Conservation (phyloP, 2,329 filamentous ascomycete species). For the Dactylellina drechsleri region DNA sequence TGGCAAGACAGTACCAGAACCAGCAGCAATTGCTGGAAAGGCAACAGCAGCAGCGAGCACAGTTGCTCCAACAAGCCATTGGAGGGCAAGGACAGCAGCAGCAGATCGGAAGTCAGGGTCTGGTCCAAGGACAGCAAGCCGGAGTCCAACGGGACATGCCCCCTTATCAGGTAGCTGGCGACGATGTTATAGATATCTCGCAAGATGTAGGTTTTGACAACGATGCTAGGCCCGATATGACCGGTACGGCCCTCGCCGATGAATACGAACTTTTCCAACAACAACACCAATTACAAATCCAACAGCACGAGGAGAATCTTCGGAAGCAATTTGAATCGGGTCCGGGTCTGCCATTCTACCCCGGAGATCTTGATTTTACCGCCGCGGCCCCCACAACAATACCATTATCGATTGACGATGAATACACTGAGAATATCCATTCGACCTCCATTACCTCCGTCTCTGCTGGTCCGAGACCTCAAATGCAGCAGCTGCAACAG, state of each 20-base stretch:
- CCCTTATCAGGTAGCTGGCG: constrained; percentile 55
- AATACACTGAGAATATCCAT: constrained; percentile 28
- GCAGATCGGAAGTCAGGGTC: constrained; percentile 48
- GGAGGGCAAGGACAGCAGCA: constrained; percentile 45
- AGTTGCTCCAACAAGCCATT: constrained; percentile 43
- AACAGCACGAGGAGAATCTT: constrained; percentile 57
- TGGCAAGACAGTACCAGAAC: constrained; percentile 48
- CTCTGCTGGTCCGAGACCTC: constrained; percentile 41
- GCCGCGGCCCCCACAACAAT: constrained; percentile 2
- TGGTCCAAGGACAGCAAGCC: constrained; percentile 54
- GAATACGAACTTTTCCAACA: constrained; percentile 58
- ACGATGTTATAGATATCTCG: constrained; percentile 55
- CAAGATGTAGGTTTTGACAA: constrained; percentile 56
- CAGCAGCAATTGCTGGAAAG: constrained; percentile 51
- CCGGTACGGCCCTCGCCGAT: constrained; percentile 53
- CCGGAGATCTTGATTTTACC: constrained; percentile 33
- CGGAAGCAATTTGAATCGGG: constrained; percentile 59
- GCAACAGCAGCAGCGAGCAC: constrained; percentile 50
- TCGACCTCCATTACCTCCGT: constrained; percentile 25
- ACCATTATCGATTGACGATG: constrained; percentile 19
- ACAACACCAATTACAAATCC: constrained; percentile 57
- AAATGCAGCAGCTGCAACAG: too few relatives aligned
- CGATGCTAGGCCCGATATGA: constrained; percentile 55
- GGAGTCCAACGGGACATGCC: constrained; percentile 48
- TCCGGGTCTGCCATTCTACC: constrained; percentile 32